These are phyloP conservation scores for Nannochloropsis salina DNA, from an alignment of 108 stramenopile genomes.

Conservation along the genomic window DNA sequence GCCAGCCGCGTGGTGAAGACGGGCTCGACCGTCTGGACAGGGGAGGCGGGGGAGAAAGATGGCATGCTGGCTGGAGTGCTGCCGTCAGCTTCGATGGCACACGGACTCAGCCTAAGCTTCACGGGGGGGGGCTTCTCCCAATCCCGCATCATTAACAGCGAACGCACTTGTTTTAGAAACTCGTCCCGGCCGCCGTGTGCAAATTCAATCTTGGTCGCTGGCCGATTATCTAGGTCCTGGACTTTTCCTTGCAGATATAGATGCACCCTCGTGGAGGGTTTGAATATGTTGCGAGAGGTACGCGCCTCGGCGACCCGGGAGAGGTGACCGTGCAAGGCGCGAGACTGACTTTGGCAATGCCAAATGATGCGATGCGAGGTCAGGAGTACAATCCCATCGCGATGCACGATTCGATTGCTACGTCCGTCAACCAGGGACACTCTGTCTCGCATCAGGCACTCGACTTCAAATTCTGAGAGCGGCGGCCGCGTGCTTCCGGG, in stretches of 20 bases:
- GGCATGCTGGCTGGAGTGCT: neutral
- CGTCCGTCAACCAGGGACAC: neutral
- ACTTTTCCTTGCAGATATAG: neutral
- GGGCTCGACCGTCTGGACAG: neutral
- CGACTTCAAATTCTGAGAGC: neutral
- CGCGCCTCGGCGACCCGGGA: neutral
- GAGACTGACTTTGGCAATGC: constrained; percentile 17
- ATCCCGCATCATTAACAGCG: neutral
- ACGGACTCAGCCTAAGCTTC: neutral
- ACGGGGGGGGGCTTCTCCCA: neutral
- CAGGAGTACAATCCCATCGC: neutral
- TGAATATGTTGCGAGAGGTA: neutral
- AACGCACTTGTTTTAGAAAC: neutral
- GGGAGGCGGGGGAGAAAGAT: neutral
- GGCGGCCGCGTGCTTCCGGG: constrained; percentile 11
- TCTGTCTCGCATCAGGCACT: constrained; percentile 2
- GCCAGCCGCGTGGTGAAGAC: constrained; percentile 19
- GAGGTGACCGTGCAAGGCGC: neutral
- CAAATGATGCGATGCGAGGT: constrained; percentile 7
- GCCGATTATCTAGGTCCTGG: neutral
- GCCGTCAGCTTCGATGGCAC: neutral
- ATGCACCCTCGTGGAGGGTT: neutral
- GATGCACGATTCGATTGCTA: neutral
- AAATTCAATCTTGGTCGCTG: constrained; percentile 17
- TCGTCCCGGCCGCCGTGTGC: constrained; percentile 3